These are phyloP conservation scores for Larix sibirica DNA, from an alignment of 83 land plant species.

Conservation along the genomic window DNA sequence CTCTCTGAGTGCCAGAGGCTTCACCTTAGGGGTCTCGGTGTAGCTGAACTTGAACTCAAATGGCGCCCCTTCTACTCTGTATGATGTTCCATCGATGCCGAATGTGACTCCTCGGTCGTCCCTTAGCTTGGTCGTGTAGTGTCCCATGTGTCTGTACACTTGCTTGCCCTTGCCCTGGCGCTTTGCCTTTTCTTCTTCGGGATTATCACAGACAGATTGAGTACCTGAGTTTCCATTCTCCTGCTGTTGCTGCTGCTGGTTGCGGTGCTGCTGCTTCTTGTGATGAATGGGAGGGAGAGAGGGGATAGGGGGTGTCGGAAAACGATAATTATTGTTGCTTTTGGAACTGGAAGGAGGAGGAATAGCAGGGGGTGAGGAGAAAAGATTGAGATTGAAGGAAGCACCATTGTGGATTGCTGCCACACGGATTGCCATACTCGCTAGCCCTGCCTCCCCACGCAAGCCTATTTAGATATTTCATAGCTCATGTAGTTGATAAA, in stretches of 20 bases:
- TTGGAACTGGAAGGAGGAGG: background rate
- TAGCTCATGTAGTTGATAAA: no score
- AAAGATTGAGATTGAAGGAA: background rate
- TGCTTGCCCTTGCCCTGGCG: background rate
- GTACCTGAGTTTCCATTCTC: background rate
- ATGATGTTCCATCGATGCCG: constrained; percentile 54
- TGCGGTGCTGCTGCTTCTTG: background rate
- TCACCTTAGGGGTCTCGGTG: constrained; percentile 85
- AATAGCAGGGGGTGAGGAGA: background rate
- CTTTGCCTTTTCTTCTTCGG: background rate
- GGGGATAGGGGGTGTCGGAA: background rate
- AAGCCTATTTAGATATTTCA: no score
- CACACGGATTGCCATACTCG: background rate
- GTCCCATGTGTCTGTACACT: background rate
- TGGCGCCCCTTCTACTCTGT: constrained; percentile 58
- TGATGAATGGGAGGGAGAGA: background rate
- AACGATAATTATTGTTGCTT: no score
- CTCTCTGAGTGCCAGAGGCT: constrained; percentile 70
- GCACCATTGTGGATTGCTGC: background rate
- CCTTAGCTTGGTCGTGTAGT: constrained; percentile 10
- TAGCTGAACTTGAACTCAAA: constrained; percentile 87
- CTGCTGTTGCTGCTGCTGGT: background rate
- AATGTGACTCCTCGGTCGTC: constrained; percentile 43
- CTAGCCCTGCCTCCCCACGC: background rate
- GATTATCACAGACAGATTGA: no score